Percentiles rank a stretch among this genome's conserved stretches.
Evolutionary conservation across 306 rosid species (phyloP).

Genomic region (Trichosanthes cucumerina): DNA sequence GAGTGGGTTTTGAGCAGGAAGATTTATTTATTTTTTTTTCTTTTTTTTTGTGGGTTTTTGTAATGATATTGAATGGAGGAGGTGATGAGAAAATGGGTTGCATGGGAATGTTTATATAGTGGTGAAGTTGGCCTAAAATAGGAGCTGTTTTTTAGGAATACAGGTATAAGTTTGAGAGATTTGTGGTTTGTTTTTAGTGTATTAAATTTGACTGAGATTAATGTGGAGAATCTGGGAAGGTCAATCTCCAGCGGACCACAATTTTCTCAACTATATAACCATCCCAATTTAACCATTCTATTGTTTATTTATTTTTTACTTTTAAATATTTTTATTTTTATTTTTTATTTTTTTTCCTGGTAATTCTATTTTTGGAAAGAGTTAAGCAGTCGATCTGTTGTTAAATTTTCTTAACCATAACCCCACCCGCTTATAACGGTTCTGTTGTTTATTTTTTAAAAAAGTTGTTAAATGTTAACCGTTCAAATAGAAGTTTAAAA

Average conservation of each 20-base stretch:
- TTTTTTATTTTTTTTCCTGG: no score
- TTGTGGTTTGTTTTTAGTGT: not conserved
- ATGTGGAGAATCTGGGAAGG: not conserved
- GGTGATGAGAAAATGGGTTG: not conserved
- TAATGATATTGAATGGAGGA: not conserved
- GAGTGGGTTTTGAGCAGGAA: not conserved
- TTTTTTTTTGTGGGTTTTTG: not conserved
- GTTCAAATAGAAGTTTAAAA: no score
- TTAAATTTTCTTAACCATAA: no score
- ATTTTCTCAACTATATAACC: not conserved
- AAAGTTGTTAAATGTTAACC: no score
- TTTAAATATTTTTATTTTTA: no score
- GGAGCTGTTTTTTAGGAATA: not conserved
- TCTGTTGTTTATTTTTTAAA: no score
- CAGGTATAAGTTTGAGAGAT: no score
- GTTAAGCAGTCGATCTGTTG: no score
- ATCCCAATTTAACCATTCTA: no score
- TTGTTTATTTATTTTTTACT: no score
- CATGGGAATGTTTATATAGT: not conserved
- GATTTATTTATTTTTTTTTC: not conserved
- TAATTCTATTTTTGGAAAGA: no score
- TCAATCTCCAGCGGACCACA: not conserved
- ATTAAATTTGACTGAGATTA: not conserved
- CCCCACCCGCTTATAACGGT: no score
- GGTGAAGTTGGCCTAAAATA: not conserved